Percentiles rank a stretch among this genome's conserved stretches.
These are phyloP conservation scores for Scheffersomyces coipomensis DNA, from an alignment of 805 yeast genomes.

Conservation along the genomic window DNA sequence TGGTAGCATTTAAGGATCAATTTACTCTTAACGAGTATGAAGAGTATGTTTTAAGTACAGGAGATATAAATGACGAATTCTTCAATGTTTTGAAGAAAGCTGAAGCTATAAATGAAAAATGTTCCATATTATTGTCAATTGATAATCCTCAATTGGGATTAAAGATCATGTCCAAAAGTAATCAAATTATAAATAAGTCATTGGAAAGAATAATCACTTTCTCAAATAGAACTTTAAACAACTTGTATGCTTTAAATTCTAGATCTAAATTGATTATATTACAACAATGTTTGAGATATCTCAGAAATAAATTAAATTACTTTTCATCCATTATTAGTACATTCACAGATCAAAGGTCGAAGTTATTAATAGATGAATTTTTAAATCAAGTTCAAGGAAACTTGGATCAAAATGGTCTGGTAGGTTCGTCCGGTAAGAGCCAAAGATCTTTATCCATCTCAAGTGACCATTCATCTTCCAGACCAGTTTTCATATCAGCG, in stretches of 20 bases:
- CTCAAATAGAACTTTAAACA: slow-evolving; percentile 31
- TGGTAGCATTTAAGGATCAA: slow-evolving; percentile 53
- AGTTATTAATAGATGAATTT: slow-evolving; percentile 65
- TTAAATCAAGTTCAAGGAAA: slow-evolving; percentile 50
- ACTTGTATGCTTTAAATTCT: slow-evolving; percentile 27
- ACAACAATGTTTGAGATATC: slow-evolving; percentile 29
- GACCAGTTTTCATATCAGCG: slow-evolving; percentile 63
- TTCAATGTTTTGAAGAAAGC: slow-evolving; percentile 61
- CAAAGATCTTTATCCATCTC: slow-evolving; percentile 2
- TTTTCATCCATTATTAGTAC: slow-evolving; percentile 61
- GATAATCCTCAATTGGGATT: slow-evolving; percentile 66
- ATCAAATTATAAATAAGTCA: slow-evolving; percentile 45
- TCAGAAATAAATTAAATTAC: slow-evolving; percentile 41
- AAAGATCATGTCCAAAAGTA: slow-evolving; percentile 60
- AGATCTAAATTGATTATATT: slow-evolving; percentile 22
- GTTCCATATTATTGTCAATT: slow-evolving; percentile 68
- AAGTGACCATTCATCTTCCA: slow-evolving; percentile 6
- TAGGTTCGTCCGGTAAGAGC: neutral
- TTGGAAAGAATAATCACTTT: slow-evolving; percentile 26
- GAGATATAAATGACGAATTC: slow-evolving; percentile 51
- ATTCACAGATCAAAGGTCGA: slow-evolving; percentile 70
- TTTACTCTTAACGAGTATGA: slow-evolving; percentile 75
- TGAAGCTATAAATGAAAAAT: slow-evolving; percentile 60
- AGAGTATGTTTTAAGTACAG: slow-evolving; percentile 52
- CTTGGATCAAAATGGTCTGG: slow-evolving; percentile 2